Conservation (phyloP, 2,329 filamentous ascomycete species). For the Stachybotrys elegans region DNA sequence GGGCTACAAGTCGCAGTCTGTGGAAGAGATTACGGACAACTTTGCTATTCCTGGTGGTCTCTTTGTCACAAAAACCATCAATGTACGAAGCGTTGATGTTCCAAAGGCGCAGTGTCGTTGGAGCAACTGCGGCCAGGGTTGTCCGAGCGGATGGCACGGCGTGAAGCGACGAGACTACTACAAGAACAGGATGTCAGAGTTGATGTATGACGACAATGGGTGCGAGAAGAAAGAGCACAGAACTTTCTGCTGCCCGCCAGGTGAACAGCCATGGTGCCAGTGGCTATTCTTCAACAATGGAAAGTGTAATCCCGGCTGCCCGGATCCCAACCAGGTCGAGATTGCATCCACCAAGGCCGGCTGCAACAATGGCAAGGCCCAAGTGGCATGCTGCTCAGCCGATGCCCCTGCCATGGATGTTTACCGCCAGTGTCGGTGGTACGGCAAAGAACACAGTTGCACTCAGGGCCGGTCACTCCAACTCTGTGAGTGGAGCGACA, state of each 20-base stretch:
- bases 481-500: background rate
- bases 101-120: constrained; percentile 3
- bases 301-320: constrained; percentile 5
- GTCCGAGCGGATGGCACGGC: constrained; percentile 1
- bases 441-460: constrained; percentile 2
- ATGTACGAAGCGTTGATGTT: constrained; percentile 2
- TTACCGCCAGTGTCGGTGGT: constrained; percentile 30
- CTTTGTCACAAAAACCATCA: background rate
- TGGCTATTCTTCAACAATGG: constrained; percentile 8
- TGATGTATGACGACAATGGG: constrained; percentile 6
- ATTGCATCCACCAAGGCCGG: constrained; percentile 3
- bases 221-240: background rate
- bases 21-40: background rate
- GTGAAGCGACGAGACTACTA: background rate
- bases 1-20: background rate
- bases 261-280: constrained; percentile 5
- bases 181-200: background rate
- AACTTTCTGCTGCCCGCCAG: constrained; percentile 8
- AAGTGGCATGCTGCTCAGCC: constrained; percentile 4
- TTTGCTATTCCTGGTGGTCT: background rate
- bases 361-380: constrained; percentile 2
- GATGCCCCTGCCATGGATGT: background rate
- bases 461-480: background rate
- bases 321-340: background rate
- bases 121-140: constrained; percentile 6